Evolutionary conservation across 164 flowering plant genomes (phyloP), one percentile per base, ranked within the genome.

Genomic region (Houttuynia cordata): DNA sequence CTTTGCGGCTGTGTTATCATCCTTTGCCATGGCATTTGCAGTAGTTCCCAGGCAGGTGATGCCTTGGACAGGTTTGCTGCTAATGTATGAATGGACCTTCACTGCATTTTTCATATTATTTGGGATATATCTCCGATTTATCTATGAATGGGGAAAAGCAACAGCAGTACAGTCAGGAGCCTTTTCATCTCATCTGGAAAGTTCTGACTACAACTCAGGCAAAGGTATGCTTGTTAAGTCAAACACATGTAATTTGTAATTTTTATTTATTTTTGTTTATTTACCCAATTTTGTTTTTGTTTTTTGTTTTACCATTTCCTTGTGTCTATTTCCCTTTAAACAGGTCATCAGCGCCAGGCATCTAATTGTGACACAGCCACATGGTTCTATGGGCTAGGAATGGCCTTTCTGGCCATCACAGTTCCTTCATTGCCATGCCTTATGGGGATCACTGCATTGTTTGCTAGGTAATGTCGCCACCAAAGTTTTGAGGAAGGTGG

Each of bases 21-120:
- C 99, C 41, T 71, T 90, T 62, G 88, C 65, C 41, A 53, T 83
- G 61, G 70, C 89, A 62, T 69, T 93, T 66, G 60, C 80, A 24
- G 70, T 93, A 68, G 87, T 93, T 53, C 99, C 99, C 51, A 81
- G 85, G 13, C 99, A 93, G 79, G 89, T 88, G 61, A 82, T 74
- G 82, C 99, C 99, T 61, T 93, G 96, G 97, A 88, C 95, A 23
- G 99, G 99, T 54, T 74, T 93, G 81, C 67, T 88, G 30, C 79
- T 93, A 70, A 75, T 85, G 80, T 93, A 90, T 64, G 99, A 93
- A 64, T 90, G 96, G 97, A 81, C 89, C 39, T 86, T 86, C 66
- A 65, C 83, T 8, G 52, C 78, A 56, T 90, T 86, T 78, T 73
- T 81, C 62, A 20, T 88, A 20, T 60, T 84, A 20, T 86, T 88